A percentile compares a stretch with the other conserved stretches of the same genome.
phyloP scores from a whole-genome alignment of 108 stramenopile genomes.

The Cylindrotheca closterium region DNA sequence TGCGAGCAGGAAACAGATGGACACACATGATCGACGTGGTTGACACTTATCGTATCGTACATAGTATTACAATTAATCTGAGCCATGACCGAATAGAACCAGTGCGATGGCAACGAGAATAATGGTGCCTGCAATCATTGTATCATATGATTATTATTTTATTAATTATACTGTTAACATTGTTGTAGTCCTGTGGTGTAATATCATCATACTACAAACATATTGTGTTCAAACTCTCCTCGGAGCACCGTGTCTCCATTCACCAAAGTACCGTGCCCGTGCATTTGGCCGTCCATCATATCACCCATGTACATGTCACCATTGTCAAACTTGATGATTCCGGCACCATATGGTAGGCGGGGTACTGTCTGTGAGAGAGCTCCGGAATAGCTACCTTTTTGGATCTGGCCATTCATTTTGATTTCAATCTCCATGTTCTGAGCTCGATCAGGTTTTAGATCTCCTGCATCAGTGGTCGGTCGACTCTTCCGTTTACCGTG shows the following conservation, averaged over 20 bases:
- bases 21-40: too few species aligned
- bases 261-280: conserved; percentile 8
- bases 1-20: too few species aligned
- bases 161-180: too few species aligned
- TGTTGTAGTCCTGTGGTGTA: too few species aligned
- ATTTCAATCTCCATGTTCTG: conserved; percentile 2
- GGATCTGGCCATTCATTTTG: background rate
- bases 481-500: background rate
- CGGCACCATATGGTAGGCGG: conserved; percentile 1
- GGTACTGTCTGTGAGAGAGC: background rate
- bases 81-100: too few species aligned
- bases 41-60: too few species aligned
- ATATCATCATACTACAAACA: conserved; percentile 3
- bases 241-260: background rate
- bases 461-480: background rate
- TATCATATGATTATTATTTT: too few species aligned
- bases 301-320: conserved; percentile 9
- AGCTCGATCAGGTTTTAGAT: background rate
- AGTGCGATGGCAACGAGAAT: too few species aligned
- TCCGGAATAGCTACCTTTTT: background rate
- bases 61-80: too few species aligned
- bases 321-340: conserved; percentile 12
- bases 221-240: conserved; percentile 11
- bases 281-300: conserved; percentile 6
- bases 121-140: too few species aligned